Base-by-base conservation (phyloP, 306 rosid genomes). In the Fragaria vesca region DNA sequence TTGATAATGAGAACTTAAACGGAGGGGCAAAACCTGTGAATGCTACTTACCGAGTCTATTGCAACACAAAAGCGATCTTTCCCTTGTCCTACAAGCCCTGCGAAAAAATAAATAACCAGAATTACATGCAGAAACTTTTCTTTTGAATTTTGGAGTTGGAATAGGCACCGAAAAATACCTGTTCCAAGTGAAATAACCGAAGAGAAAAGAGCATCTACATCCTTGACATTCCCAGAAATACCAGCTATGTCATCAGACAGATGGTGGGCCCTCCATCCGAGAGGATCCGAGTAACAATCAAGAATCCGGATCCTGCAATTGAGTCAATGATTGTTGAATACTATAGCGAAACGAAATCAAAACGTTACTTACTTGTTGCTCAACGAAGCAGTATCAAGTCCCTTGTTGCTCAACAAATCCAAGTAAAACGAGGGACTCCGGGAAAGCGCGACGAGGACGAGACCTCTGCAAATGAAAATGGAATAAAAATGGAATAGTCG, bases 261-360 rank as follows among this genome's bases (percentile, higher is more conserved):
- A 58, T 79, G 69, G 76, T 83, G 85, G 79, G 69, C 48, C 81
- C 90, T 95, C 98, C 98, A 95, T 76, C 95, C 98, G 70, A 92
- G 97, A 82, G 98, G 97, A 85, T 94, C 98, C 3, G 97, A 84
- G 83, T 90, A 94, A 87, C 97, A 94, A 87, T 94, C 98, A 89
- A 95, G 88, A 82, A 95, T 79, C 71, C 71, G 91, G 87, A 95
- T 81, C 97, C 98, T 91, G 91, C 69, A 87, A 32, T 32, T 3
- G 36, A 32, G 36, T 32, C 36, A 32, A 32, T 32, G 36, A 32
- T 32, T 32, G 4, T 32, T 32, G 36, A 32, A 32, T 32, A 32
- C 3, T 32, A 32, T 3, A 32, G 36, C 36, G 3, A 3, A 32
- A 3, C 8, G 45, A 42, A 42, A 42, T 42, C 45, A 42, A 42